These are phyloP conservation scores for Tetrapyrgos nigripes DNA, from an alignment of 1,284 basidiomycete genomes.

Conservation along the genomic window DNA sequence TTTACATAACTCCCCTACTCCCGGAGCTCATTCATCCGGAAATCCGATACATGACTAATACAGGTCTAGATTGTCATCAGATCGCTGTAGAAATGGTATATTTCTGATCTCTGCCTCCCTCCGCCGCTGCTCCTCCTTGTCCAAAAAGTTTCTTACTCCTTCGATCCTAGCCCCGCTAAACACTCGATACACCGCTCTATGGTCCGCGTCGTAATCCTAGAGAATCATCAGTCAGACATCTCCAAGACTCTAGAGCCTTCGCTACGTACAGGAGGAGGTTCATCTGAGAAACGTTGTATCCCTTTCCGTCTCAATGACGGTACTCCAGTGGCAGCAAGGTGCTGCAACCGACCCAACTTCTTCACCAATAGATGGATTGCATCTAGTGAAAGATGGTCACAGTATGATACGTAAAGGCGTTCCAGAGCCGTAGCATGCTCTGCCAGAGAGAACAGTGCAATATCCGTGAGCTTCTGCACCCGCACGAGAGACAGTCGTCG, in stretches of 20 bases:
- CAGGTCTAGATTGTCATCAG: constrained; percentile 65
- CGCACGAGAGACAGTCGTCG: constrained; percentile 85
- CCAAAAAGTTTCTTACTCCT: constrained; percentile 67
- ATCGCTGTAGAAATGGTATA: constrained; percentile 61
- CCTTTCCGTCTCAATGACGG: constrained; percentile 78
- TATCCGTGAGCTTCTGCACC: constrained; percentile 69
- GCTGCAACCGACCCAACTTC: constrained; percentile 68
- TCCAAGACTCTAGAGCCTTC: no score
- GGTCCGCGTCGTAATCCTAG: constrained; percentile 60
- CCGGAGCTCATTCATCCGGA: background rate
- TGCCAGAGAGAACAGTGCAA: constrained; percentile 67
- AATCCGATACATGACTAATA: constrained; percentile 42
- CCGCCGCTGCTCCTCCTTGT: constrained; percentile 66
- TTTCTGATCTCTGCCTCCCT: constrained; percentile 62
- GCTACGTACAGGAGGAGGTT: constrained; percentile 74
- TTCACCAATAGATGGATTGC: constrained; percentile 81
- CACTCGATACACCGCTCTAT: constrained; percentile 82
- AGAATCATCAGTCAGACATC: constrained; percentile 19
- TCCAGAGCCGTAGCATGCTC: constrained; percentile 77
- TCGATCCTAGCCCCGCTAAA: constrained; percentile 79
- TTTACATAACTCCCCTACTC: background rate
- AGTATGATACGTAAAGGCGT: constrained; percentile 89
- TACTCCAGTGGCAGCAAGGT: constrained; percentile 86
- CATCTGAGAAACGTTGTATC: constrained; percentile 81
- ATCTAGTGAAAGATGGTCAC: constrained; percentile 81